Evolutionary conservation across 139 green algal species (phyloP), one percentile per base, ranked within the genome.

Genomic region (Zygnema cylindricum): DNA sequence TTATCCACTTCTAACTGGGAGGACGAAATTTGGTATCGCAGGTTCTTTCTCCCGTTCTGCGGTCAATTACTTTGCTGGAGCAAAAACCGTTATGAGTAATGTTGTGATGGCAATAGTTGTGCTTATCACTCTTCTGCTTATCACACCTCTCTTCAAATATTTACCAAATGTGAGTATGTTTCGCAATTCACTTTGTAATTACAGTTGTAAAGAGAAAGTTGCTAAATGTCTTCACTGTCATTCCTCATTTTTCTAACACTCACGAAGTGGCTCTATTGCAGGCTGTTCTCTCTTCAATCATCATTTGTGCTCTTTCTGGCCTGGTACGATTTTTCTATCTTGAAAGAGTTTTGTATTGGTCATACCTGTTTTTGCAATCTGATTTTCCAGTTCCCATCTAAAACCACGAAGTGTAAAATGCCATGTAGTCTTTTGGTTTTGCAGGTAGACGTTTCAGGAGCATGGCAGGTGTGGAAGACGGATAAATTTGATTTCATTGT

Each of bases 401-500:
- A 73, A 73, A 73, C 36, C 11, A 38, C 36, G 71, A 79, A 41
- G 11, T 35, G 32, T 33, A 71, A 55, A 55, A 83, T 1, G 36
- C 49, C n/a, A 1, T n/a, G 42, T 16, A n/a, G 42, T 40, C 69
- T 69, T 69, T 40, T 86, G 0, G 41, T 86, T n/a, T 30, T 83
- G 25, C 82, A 88, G 82, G 35, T 88, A 1, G 84, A 90, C 21
- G 39, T 88, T n/a, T 23, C 55, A 0, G 69, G 40, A 2, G 81
- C 81, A 1, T 63, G 30, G 36, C 2, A 69, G 0, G 84, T 90
- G 16, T 90, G 86, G 86, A 81, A 85, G 21, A 32, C 42, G 2
- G 79, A 90, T 77, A 90, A 90, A 81, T 57, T 90, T 25, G 86
- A 90, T 38, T 90, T 90, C 55, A 23, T 89, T 0, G 36, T 43